phyloP scores from a whole-genome alignment of 176 grass and related monocot genomes.

The Triticum turgidum region DNA sequence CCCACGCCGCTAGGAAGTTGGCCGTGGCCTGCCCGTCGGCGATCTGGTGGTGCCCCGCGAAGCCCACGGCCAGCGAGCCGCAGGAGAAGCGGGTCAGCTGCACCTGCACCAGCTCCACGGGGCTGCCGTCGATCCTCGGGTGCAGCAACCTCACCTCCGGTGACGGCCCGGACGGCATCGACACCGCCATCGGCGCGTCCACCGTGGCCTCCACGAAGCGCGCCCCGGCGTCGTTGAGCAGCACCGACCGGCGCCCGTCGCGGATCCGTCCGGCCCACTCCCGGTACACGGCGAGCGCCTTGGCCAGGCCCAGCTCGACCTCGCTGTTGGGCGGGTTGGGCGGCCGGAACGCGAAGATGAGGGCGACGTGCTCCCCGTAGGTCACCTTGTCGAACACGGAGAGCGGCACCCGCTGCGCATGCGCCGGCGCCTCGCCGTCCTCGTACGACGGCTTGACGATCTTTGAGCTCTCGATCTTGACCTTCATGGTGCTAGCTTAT shows the following conservation, averaged over 20 bases:
- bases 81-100: conserved; percentile 72
- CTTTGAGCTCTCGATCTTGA: conserved; percentile 47
- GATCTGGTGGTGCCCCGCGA: conserved; percentile 44
- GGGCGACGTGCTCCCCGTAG: conserved; percentile 54
- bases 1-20: conserved; percentile 66
- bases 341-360: conserved; percentile 74
- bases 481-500: conserved; percentile 30
- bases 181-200: too few species aligned
- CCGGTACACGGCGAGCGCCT: conserved; percentile 45
- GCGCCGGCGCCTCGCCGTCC: not conserved
- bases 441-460: conserved; percentile 46
- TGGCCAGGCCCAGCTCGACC: conserved; percentile 42
- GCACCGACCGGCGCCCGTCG: too few species aligned
- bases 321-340: conserved; percentile 46
- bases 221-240: too few species aligned
- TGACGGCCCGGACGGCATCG: too few species aligned
- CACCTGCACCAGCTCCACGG: conserved; percentile 46
- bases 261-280: conserved; percentile 45
- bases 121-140: conserved; percentile 34
- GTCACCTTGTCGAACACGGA: conserved; percentile 68
- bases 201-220: too few species aligned
- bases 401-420: conserved; percentile 32
- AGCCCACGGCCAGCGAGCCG: conserved; percentile 50
- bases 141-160: conserved; percentile 47
- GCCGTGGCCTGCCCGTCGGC: conserved; percentile 60